Percentiles rank a stretch among this genome's conserved stretches.
Conservation (phyloP, 345 rosid genomes). For the Citrus inodora region DNA sequence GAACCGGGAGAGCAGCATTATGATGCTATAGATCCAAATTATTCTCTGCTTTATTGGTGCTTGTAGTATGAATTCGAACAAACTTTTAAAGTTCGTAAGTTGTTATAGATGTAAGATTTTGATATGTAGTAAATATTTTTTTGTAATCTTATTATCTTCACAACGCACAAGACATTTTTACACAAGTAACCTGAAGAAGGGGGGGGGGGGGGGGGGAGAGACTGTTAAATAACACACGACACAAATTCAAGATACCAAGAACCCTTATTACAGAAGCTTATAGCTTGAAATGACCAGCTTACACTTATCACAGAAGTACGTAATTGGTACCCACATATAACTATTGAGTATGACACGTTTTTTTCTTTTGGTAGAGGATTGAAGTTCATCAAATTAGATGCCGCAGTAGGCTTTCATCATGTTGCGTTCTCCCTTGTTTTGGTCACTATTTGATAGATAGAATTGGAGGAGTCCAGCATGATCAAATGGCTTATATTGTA, state of each 20-base stretch:
- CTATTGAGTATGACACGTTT: background rate
- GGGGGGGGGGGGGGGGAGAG: too few relatives aligned
- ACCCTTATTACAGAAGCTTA: background rate
- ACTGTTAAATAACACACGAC: background rate
- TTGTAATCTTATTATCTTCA: background rate
- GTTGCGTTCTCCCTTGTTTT: constrained; percentile 35
- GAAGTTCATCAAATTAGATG: constrained; percentile 7
- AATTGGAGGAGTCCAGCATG: constrained; percentile 50
- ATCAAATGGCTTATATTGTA: constrained; percentile 53
- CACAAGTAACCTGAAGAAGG: background rate
- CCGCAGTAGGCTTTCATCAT: constrained; percentile 58
- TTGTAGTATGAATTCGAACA: too few relatives aligned
- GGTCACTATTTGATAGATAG: constrained; percentile 22
- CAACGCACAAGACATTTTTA: background rate
- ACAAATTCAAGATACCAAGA: background rate
- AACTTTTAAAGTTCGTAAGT: too few relatives aligned
- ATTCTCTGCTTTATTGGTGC: too few relatives aligned
- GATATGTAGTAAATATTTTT: background rate
- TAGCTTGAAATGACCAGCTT: too few relatives aligned
- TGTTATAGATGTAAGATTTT: too few relatives aligned
- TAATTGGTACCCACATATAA: background rate
- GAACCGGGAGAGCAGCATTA: too few relatives aligned
- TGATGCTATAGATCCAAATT: too few relatives aligned
- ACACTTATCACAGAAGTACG: background rate
- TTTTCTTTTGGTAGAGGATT: background rate